A percentile compares a stretch with the other conserved stretches of the same genome.
Evolutionary conservation across 1,139 yeast species (phyloP).

Genomic region (Blastobotrys buckinghamii): DNA sequence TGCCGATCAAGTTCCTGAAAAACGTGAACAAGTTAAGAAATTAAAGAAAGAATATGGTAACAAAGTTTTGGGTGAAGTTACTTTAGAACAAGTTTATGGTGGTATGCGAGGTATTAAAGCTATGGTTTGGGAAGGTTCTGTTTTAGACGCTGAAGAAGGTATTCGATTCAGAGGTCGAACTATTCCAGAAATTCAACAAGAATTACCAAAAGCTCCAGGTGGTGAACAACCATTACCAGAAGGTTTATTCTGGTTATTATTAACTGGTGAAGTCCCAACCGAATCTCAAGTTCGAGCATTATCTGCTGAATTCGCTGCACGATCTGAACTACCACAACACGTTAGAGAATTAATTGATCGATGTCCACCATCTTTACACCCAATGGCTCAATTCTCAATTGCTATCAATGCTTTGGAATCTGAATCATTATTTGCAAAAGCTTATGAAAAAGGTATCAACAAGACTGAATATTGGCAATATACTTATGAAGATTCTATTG

Average conservation of each 20-base stretch:
- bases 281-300: slow-evolving; percentile 49
- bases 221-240: slow-evolving; percentile 62
- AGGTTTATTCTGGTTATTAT: slow-evolving; percentile 55
- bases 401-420: slow-evolving; percentile 63
- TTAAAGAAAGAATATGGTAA: slow-evolving; percentile 85
- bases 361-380: slow-evolving; percentile 53
- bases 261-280: slow-evolving; percentile 59
- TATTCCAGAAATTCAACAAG: slow-evolving; percentile 89
- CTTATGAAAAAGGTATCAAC: slow-evolving; percentile 61
- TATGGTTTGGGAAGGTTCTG: slow-evolving; percentile 99
- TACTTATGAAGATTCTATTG: slow-evolving; percentile 59
- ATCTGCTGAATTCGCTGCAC: slow-evolving; percentile 52
- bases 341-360: slow-evolving; percentile 47
- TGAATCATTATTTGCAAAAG: slow-evolving; percentile 54
- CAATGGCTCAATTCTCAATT: slow-evolving; percentile 67
- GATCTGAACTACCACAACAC: slow-evolving; percentile 52
- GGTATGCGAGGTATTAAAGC: slow-evolving; percentile 99
- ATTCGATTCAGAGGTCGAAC: slow-evolving; percentile 98
- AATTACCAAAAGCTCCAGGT: slow-evolving; percentile 90
- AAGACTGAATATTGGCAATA: slow-evolving; percentile 67
- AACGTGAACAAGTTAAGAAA: slow-evolving; percentile 86
- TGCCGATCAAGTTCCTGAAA: slow-evolving; percentile 86
- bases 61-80: slow-evolving; percentile 87
- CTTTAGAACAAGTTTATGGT: slow-evolving; percentile 96
- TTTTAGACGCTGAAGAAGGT: slow-evolving; percentile 96